phyloP scores from a whole-genome alignment of 2,329 filamentous ascomycete genomes.

The Blumeriella jaapii region DNA sequence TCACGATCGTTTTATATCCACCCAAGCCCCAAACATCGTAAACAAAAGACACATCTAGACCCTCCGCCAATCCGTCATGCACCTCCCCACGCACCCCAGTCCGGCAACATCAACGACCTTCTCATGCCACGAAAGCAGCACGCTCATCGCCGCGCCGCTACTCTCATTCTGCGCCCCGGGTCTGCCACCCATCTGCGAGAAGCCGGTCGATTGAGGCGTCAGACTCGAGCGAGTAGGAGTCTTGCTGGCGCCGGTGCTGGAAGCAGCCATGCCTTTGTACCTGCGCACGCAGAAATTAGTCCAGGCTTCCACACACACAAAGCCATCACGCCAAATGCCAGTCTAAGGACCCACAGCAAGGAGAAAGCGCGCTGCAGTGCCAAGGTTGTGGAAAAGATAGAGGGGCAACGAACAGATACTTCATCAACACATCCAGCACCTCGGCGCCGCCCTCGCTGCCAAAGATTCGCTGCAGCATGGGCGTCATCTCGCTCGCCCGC shows the following conservation, averaged over 20 bases:
- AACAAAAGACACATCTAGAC: constrained; percentile 42
- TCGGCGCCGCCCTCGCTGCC: constrained; percentile 68
- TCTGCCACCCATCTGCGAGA: constrained; percentile 62
- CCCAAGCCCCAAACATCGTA: background rate
- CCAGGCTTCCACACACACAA: no score
- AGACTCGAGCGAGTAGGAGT: constrained; percentile 30
- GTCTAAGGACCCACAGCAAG: background rate
- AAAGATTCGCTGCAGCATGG: constrained; percentile 74
- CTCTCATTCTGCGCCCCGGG: constrained; percentile 48
- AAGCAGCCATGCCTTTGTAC: constrained; percentile 76
- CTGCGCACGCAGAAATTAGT: no score
- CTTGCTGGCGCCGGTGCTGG: constrained; percentile 25
- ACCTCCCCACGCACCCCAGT: constrained; percentile 79
- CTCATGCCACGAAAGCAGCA: constrained; percentile 95
- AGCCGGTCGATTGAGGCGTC: constrained; percentile 64
- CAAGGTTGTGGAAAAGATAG: background rate
- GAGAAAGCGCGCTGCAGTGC: background rate
- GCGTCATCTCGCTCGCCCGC: constrained; percentile 90
- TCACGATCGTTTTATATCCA: background rate
- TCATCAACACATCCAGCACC: constrained; percentile 86
- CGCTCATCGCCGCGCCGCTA: constrained; percentile 85
- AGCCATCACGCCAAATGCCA: background rate
- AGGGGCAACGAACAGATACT: constrained; percentile 66
- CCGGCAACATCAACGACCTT: constrained; percentile 94
- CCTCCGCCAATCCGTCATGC: constrained; percentile 92